A percentile compares a stretch with the other conserved stretches of the same genome.
Evolutionary conservation across 257 asterid genomes (phyloP).

Genomic region (Solanum raphanifolium): DNA sequence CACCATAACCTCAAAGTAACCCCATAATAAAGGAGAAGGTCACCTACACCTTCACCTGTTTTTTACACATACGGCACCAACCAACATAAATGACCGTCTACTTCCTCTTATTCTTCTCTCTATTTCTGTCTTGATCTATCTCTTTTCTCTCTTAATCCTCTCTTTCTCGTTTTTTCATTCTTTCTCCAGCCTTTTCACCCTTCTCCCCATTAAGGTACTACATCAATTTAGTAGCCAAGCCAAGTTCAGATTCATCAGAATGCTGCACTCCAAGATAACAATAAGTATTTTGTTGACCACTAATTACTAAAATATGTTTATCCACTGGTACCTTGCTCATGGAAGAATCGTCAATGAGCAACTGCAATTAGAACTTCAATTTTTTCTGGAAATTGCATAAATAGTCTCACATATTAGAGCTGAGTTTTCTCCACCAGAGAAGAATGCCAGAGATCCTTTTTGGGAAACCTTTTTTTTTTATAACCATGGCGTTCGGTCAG

Average conservation of each 20-base stretch:
- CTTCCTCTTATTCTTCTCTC: background rate
- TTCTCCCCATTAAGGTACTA: background rate
- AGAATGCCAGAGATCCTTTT: background rate
- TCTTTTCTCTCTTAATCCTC: background rate
- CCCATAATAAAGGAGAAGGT: background rate
- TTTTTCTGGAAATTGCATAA: background rate
- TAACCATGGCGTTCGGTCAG: background rate
- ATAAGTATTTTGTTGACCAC: background rate
- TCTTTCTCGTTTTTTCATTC: background rate
- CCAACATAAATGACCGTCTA: background rate
- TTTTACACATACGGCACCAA: background rate
- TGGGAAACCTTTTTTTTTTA: background rate
- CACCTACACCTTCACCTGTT: background rate
- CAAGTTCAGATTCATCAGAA: background rate
- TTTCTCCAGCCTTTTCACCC: background rate
- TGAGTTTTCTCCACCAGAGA: background rate
- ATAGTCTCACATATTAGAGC: background rate
- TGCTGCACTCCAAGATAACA: background rate
- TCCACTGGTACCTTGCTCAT: background rate
- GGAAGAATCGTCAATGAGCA: background rate
- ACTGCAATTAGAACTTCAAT: background rate
- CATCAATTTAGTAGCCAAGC: background rate
- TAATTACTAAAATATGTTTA: background rate
- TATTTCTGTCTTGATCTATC: background rate
- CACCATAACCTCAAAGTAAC: background rate